Evolutionary conservation across 495 filamentous ascomycete species (phyloP), one percentile per base, ranked within the genome.

Genomic region (Penicillium pulvis): DNA sequence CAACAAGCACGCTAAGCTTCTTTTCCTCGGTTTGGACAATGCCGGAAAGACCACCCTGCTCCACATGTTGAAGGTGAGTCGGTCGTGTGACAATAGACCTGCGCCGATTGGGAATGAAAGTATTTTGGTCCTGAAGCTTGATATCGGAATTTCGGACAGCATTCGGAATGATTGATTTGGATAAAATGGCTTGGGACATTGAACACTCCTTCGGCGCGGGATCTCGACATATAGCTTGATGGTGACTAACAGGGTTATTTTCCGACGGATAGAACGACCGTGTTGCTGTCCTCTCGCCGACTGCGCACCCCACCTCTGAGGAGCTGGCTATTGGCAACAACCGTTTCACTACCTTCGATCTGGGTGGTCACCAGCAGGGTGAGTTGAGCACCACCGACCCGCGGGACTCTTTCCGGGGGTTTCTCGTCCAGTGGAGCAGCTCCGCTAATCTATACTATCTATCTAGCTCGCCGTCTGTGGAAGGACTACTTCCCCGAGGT

Each of bases 401-500:
- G 47, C 47, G 47, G 47, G 35, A 31, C 26, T 26, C 19, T n/a
- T 23, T 53, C 35, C 35, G n/a, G 39, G 33, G 33, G 26, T 20
- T 26, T 26, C 20, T 26, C 4, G 19, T 23, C n/a, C 16, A 16
- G 31, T 33, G 28, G 14, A 44, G 26, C 20, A 39, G 28, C 39
- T 39, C 46, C 44, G 52, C 42, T 30, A 24, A 50, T 60, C 41
- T 14, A 48, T 50, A 1, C 16, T 2, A 12, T 24, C 26, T 45
- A 17, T 45, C 48, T 64, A 94, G 94, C 93, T 54, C 93, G 95
- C 50, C 92, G 95, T 66, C 85, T 98, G 59, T 98, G 94, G 93
- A 93, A 93, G 68, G 94, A 98, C 71, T 95, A 95, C 76, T 96
- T 98, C 88, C 95, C 94, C 71, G 94, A 98, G 83, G 94, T 98